Base-by-base conservation (phyloP, 2,329 filamentous ascomycete genomes). In the Phialophora chinensis region DNA sequence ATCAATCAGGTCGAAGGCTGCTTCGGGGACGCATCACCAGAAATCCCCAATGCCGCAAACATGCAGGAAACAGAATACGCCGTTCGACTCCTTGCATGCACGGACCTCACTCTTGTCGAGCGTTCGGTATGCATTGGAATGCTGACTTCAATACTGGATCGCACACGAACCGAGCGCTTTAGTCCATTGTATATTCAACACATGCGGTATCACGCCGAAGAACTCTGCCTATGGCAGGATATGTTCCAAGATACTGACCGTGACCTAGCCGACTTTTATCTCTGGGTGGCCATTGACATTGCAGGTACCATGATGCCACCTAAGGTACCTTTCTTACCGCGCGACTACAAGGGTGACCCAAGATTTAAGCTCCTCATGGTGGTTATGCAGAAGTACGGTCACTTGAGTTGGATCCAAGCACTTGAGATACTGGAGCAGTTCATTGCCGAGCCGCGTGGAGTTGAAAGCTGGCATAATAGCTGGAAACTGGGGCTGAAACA, bases 131-230 rank as follows among this genome's bases (percentile, higher is more conserved):
- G 64, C 53, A 57, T 66, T 27, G 58, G 59, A 6, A 20, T 63
- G 11, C 38, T 66, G 25, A 27, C 53, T 52, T 33, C 53, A 4
- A 42, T 63, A 12, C 23, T 63, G 29, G 64, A 59, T 23, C 31
- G 23, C 6, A 57, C 52, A 25, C 64, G 58, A 5, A 42, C 52
- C 12, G 64, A 62, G 27, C n/a, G 47, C 4, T 54, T 62, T 29
- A 66, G 60, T 33, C 33, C 59, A 7, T 33, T 38, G n/a, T 63
- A 66, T 23, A 35, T 35, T 3, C 50, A 63, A 47, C 59, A 66
- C 11, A 55, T 59, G 11, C 64, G 53, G 23, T 42, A 57, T 17
- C 54, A 59, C 29, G 50, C 52, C 2, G 42, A 62, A 31, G 60
- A 66, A 14, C 52, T 63, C 10, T 27, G 17, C 14, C 29, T 38